phyloP scores from a whole-genome alignment of 2,329 filamentous ascomycete genomes.

The Chaetomiaceae sp. region DNA sequence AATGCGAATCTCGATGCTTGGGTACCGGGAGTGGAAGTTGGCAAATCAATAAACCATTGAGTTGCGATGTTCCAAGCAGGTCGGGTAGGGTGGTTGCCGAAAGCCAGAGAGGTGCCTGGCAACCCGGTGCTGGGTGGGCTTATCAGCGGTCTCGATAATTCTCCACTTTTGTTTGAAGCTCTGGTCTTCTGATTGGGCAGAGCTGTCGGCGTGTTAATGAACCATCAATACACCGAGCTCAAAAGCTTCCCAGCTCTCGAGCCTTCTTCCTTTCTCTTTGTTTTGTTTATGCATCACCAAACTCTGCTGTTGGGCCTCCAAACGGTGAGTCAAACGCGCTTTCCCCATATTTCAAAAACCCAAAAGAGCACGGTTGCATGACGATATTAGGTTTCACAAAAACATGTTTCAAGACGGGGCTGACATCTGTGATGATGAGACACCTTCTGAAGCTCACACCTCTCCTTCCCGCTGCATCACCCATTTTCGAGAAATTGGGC shows the following conservation, averaged over 20 bases:
- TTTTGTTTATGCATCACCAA: too few relatives aligned
- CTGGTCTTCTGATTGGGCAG: neutral
- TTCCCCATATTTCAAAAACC: too few relatives aligned
- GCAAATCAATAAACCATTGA: neutral
- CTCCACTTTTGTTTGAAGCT: neutral
- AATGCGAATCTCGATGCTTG: neutral
- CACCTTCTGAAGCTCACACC: constrained; percentile 16
- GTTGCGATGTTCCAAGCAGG: neutral
- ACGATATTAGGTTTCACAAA: constrained; percentile 18
- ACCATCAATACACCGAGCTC: too few relatives aligned
- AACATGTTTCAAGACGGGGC: constrained; percentile 39
- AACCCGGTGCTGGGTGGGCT: too few relatives aligned
- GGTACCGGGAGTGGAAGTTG: neutral
- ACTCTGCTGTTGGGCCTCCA: too few relatives aligned
- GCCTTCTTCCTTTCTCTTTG: too few relatives aligned
- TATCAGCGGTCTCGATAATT: neutral
- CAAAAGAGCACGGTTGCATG: constrained; percentile 1
- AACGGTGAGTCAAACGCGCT: too few relatives aligned
- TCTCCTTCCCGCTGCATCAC: neutral
- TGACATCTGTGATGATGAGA: constrained; percentile 34
- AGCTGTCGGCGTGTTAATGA: neutral
- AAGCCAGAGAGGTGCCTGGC: neutral
- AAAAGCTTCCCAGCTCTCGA: too few relatives aligned
- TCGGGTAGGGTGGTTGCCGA: neutral
- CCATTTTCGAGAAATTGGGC: too few relatives aligned